Base-by-base conservation (phyloP, 202 grass and related monocot genomes). In the Zoysia matrella region DNA sequence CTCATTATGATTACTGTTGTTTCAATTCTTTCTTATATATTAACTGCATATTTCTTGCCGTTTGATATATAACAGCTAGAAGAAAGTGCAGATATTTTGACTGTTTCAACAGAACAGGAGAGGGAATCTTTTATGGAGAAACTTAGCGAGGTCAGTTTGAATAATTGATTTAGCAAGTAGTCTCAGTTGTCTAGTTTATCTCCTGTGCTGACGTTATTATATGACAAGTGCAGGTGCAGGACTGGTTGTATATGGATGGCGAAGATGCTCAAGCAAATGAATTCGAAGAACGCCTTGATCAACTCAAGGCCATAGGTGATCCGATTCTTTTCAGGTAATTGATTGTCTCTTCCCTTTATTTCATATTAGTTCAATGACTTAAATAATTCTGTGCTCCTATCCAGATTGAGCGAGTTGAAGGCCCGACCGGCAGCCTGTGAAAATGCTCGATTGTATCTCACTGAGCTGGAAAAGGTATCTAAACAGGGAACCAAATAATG, bases 191-290 rank as follows among this genome's bases (percentile, higher is more conserved):
- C 7, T 14, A 60, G 70, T 45, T 52, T 55, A 47, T 71, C 40
- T 65, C 43, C 77, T 13, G 43, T 64, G 11, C 75, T 83, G 9
- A 71, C 11, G 65, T 79, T 75, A 1, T 71, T 81, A 12, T 80
- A 46, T 78, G 54, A 69, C 30, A 76, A 86, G 14, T 85, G 76
- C 79, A 99, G 97, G 97, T 96, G 48, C 93, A 99, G 77, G 97
- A 99, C 65, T 99, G 97, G 97, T 88, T 99, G 66, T 99, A 99
- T 74, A 96, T 91, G 93, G 97, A 99, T 15, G 96, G 93, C 47
- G 97, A 99, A 83, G 97, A 99, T 68, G 97, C 93, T 88, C 87
- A 88, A 90, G 91, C 93, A 66, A 90, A 82, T 60, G 97, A 96
- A 91, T 99, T 99, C 60, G 65, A 96, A 89, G 93, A 94, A 83